Base-by-base conservation (phyloP, 2,329 filamentous ascomycete genomes). In the Neonectria faginata region DNA sequence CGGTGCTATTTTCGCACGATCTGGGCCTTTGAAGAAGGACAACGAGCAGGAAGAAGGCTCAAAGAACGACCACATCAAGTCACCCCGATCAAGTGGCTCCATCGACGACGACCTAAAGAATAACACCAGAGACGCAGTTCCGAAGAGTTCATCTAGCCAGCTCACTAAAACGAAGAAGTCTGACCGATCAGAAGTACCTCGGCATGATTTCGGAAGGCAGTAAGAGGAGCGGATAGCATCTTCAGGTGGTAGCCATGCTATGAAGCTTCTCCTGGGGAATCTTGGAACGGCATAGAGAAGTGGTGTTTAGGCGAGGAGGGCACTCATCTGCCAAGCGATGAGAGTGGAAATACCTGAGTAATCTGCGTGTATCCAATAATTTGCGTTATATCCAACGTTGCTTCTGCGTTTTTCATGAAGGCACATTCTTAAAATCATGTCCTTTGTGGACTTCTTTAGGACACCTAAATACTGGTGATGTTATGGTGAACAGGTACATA, bases 11-110 rank as follows among this genome's bases (percentile, higher is more conserved):
- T 65, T 70, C 29, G 44, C 66, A 18, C 39, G 29, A 7, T 25
- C 69, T 1, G 69, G 69, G 2, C 67, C 61, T 0, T 20, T 70
- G 2, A 56, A 69, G 3, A 67, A 69, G 39, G 50, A 63, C 3
- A 5, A n/a, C 6, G 14, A 42, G n/a, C 39, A 20, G n/a, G 8
- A 20, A 4, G 3, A 7, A 39, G 14, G 5, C 9, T 2, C 39
- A 11, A 42, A 42, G n/a, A 18, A 20, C 0, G 8, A 5, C n/a
- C 10, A n/a, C n/a, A 11, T 3, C 6, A 7, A 8, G n/a, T 18
- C 39, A 10, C 8, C 39, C 1, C 36, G 14, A 5, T 10, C 14
- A 6, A 39, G 5, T 12, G 5, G 7, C 8, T 39, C 36, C 3
- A n/a, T 14, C 36, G 36, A n/a, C 5, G 36, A n/a, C 14, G 14